Base-by-base conservation (phyloP, 2,329 filamentous ascomycete species). In the Neurospora crassa region DNA sequence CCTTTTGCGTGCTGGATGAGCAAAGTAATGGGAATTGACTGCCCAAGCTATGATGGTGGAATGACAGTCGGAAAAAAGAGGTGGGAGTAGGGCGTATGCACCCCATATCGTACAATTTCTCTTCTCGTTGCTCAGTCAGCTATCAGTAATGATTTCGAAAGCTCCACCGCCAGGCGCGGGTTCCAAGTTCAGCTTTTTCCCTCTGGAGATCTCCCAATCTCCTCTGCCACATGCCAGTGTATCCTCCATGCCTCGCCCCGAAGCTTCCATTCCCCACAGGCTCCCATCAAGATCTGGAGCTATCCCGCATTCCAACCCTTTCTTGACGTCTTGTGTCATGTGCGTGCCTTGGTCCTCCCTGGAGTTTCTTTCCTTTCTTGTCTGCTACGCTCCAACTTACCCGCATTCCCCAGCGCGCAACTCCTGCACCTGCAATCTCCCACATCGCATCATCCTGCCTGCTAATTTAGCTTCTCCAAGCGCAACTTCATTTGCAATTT, bases 1-100 rank as follows among this genome's bases (percentile, higher is more conserved):
- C 95, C 0, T 97, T 97, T 80, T 97, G 94, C 78, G 94, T 97
- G 83, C 85, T 97, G 73, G 88, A 89, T 45, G 81, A 85, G 10
- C 80, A 81, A 67, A 81, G 79, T 72, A 83, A 83, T 53, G 80
- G 79, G 14, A 83, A 82, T 29, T 77, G 70, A 74, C 53, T 63
- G 14, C 34, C 53, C 2, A 63, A 37, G 8, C 53, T 63, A 5
- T 63, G 24, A 63, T 16, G 3, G 53, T 11, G 0, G 14, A 34
- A 2, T 2, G 1, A 34, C 47, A 2, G 14, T 59, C 14, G 7
- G 20, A 34, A 63, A 59, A 34, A 34, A 34, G n/a, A 5, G 24
- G 24, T 34, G 24, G 53, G 16, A 59, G 53, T 63, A 37, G 29
- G 53, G 10, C 29, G 0, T 63, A 37, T 1, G 18, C 53, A n/a